Conservation (phyloP, 495 filamentous ascomycete genomes). For the Lasiosphaeris hirsuta region DNA sequence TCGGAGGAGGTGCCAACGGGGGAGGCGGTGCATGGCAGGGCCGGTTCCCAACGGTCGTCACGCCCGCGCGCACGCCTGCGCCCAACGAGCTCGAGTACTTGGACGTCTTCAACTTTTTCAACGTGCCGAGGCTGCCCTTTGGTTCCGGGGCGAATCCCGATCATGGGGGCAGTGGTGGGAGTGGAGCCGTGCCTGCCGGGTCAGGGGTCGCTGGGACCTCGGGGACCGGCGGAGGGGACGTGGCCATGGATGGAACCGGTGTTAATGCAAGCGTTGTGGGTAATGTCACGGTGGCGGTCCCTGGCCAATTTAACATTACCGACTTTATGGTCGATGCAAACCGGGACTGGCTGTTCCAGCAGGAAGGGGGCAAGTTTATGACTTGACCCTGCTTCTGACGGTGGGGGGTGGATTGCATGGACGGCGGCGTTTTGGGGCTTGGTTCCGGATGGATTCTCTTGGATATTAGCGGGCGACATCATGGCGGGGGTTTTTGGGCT, state of each 20-base stretch:
- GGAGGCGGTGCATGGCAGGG: conserved; percentile 24
- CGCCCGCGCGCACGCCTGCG: conserved; percentile 58
- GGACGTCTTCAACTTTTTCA: conserved; percentile 94
- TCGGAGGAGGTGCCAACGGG: conserved; percentile 13
- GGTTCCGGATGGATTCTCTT: background rate
- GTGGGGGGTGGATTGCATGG: background rate
- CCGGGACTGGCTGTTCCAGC: conserved; percentile 60
- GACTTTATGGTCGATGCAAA: conserved; percentile 64
- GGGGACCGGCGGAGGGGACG: background rate
- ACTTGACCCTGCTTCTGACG: background rate
- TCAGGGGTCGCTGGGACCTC: background rate
- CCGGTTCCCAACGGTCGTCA: conserved; percentile 37
- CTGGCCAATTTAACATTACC: conserved; percentile 59
- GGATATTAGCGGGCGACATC: background rate
- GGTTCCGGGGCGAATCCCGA: conserved; percentile 30
- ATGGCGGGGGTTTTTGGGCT: background rate
- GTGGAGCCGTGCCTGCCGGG: conserved; percentile 1
- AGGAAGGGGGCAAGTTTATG: conserved; percentile 30
- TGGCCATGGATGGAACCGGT: background rate
- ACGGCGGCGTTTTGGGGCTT: conserved; percentile 2
- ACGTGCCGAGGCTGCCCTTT: conserved; percentile 70
- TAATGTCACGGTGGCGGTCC: conserved; percentile 13
- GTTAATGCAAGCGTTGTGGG: conserved; percentile 1
- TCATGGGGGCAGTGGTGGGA: conserved; percentile 3
- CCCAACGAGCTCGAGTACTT: conserved; percentile 82